A percentile compares a stretch with the other conserved stretches of the same genome.
phyloP scores from a whole-genome alignment of 768 basidiomycete genomes.

The Boletus rex-veris region DNA sequence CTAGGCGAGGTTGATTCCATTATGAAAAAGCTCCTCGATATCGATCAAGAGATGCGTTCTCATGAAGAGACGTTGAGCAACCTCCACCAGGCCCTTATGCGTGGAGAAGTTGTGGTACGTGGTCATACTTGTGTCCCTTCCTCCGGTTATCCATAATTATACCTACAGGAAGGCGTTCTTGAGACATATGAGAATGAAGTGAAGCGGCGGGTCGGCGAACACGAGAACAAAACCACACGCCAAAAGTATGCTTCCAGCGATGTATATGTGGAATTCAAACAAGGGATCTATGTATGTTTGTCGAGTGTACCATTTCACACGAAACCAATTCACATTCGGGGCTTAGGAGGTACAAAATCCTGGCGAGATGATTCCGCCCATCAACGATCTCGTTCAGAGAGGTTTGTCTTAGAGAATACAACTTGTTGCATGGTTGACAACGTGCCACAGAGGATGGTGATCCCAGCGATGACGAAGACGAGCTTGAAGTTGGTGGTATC shows the following conservation, averaged over 20 bases:
- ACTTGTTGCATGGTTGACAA: not conserved
- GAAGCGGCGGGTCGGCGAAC: conserved; percentile 41
- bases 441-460: conserved; percentile 65
- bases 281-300: conserved; percentile 59
- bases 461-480: conserved; percentile 81
- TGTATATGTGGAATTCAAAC: conserved; percentile 58
- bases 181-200: conserved; percentile 50
- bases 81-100: conserved; percentile 53
- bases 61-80: conserved; percentile 53
- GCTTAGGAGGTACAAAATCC: conserved; percentile 64
- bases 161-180: conserved; percentile 47
- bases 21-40: conserved; percentile 69
- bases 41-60: conserved; percentile 54
- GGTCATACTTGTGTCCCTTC: not conserved
- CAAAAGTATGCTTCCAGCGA: conserved; percentile 73
- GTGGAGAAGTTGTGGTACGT: conserved; percentile 59
- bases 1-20: conserved; percentile 58
- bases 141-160: not conserved
- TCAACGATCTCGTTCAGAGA: conserved; percentile 66
- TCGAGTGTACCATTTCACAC: conserved; percentile 6
- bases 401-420: conserved; percentile 40
- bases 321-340: conserved; percentile 6
- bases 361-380: conserved; percentile 68
- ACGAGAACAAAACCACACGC: conserved; percentile 60
- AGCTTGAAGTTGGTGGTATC: conserved; percentile 83